These are phyloP conservation scores for Penicillium bialowiezense DNA, from an alignment of 495 filamentous ascomycete species.

Conservation along the genomic window DNA sequence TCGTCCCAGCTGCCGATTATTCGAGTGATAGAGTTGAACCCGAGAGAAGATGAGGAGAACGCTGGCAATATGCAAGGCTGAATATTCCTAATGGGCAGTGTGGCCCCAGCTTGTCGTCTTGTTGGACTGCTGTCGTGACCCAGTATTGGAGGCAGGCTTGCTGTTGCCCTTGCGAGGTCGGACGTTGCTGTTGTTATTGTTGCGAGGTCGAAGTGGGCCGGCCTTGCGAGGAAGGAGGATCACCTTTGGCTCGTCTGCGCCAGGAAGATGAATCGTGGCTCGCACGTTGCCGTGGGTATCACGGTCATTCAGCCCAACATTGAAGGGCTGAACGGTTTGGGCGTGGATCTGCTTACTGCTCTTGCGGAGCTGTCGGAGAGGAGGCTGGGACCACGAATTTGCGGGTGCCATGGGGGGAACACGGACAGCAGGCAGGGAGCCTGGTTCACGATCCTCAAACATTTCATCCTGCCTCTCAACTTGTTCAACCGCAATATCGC, in stretches of 20 bases:
- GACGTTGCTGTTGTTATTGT: conserved; percentile 28
- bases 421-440: conserved; percentile 67
- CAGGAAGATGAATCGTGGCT: conserved; percentile 36
- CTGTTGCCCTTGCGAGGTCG: conserved; percentile 33
- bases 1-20: background rate
- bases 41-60: background rate
- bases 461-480: conserved; percentile 77
- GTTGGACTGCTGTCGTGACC: background rate
- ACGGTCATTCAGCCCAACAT: conserved; percentile 33
- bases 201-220: conserved; percentile 25
- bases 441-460: conserved; percentile 80
- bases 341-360: conserved; percentile 39
- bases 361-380: conserved; percentile 32
- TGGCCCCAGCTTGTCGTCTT: background rate
- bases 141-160: conserved; percentile 25
- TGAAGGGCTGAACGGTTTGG: conserved; percentile 36
- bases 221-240: conserved; percentile 33
- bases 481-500: conserved; percentile 52
- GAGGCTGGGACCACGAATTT: conserved; percentile 41
- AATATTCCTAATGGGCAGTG: background rate
- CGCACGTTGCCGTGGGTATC: conserved; percentile 34
- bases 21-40: background rate
- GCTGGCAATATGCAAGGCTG: background rate
- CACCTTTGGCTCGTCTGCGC: conserved; percentile 26
- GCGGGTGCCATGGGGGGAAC: conserved; percentile 61